These are phyloP conservation scores for Nakaseomyces kungkrabaensis DNA, from an alignment of 1,139 yeast genomes.

Conservation along the genomic window DNA sequence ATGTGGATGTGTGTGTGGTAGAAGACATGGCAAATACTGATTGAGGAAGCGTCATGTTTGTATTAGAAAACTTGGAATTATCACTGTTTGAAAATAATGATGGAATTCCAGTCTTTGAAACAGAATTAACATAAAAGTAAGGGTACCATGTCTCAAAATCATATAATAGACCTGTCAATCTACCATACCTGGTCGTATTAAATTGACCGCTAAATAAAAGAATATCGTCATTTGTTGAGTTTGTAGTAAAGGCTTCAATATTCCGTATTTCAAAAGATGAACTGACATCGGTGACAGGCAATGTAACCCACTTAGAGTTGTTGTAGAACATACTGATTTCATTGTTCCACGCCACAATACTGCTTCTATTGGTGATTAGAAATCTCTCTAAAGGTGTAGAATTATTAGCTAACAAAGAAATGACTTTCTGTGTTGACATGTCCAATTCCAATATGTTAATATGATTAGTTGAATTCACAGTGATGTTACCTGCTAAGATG, in stretches of 20 bases:
- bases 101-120: constrained; percentile 8
- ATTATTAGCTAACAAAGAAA: constrained; percentile 8
- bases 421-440: constrained; percentile 8
- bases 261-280: constrained; percentile 7
- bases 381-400: constrained; percentile 11
- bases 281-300: constrained; percentile 8
- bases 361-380: constrained; percentile 4
- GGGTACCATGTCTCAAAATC: constrained; percentile 72
- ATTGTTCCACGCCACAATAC: constrained; percentile 17
- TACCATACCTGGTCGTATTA: constrained; percentile 43
- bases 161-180: constrained; percentile 56
- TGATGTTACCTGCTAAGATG: constrained; percentile 54
- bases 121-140: constrained; percentile 33
- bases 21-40: constrained; percentile 15
- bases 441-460: constrained; percentile 17
- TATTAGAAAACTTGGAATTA: constrained; percentile 26
- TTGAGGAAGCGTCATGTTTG: constrained; percentile 21
- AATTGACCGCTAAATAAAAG: constrained; percentile 59
- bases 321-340: constrained; percentile 9
- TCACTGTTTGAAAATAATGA: constrained; percentile 31
- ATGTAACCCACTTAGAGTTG: constrained; percentile 10
- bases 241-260: constrained; percentile 1
- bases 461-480: constrained; percentile 6
- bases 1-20: constrained; percentile 21
- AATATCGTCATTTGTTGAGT: constrained; percentile 29